Evolutionary conservation across 2,329 filamentous ascomycete species (phyloP).

Genomic region (Curvularia sp.): DNA sequence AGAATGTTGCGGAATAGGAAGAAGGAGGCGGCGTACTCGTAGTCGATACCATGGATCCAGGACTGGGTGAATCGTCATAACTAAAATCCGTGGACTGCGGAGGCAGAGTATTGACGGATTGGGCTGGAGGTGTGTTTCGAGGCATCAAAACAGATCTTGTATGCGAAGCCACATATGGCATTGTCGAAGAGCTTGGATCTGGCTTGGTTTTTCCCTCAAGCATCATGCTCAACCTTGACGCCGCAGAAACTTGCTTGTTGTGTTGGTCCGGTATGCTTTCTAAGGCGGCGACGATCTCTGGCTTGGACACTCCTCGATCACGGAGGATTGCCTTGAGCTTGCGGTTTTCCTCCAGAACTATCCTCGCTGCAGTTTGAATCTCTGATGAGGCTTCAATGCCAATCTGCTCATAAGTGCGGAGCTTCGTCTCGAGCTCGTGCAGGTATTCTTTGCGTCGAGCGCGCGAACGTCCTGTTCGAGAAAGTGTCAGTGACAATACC

Average conservation of each 20-base stretch:
- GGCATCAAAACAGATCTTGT: slow-evolving; percentile 26
- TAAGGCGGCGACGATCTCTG: slow-evolving; percentile 56
- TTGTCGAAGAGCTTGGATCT: slow-evolving; percentile 30
- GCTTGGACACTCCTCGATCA: slow-evolving; percentile 64
- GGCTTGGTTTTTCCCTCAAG: slow-evolving; percentile 42
- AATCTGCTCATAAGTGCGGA: slow-evolving; percentile 68
- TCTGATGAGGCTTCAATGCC: slow-evolving; percentile 74
- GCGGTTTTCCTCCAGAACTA: slow-evolving; percentile 73
- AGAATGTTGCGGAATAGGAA: slow-evolving; percentile 32
- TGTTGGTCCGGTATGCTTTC: slow-evolving; percentile 32
- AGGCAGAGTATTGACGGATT: slow-evolving; percentile 33
- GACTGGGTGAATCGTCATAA: slow-evolving; percentile 41
- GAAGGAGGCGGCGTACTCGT: slow-evolving; percentile 42
- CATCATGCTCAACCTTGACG: slow-evolving; percentile 38
- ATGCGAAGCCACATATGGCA: slow-evolving; percentile 26
- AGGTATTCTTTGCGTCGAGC: slow-evolving; percentile 77
- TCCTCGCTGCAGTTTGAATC: slow-evolving; percentile 73
- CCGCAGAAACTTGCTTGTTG: slow-evolving; percentile 41
- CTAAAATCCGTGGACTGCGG: slow-evolving; percentile 33
- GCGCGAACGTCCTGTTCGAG: slow-evolving; percentile 66
- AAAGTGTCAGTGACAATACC: slow-evolving; percentile 15
- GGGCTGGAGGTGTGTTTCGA: slow-evolving; percentile 27
- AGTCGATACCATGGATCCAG: slow-evolving; percentile 43
- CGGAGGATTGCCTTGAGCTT: slow-evolving; percentile 67
- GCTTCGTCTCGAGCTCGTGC: slow-evolving; percentile 70